Evolutionary conservation across 2,329 filamentous ascomycete genomes (phyloP).

Genomic region (Botrytis fragariae): DNA sequence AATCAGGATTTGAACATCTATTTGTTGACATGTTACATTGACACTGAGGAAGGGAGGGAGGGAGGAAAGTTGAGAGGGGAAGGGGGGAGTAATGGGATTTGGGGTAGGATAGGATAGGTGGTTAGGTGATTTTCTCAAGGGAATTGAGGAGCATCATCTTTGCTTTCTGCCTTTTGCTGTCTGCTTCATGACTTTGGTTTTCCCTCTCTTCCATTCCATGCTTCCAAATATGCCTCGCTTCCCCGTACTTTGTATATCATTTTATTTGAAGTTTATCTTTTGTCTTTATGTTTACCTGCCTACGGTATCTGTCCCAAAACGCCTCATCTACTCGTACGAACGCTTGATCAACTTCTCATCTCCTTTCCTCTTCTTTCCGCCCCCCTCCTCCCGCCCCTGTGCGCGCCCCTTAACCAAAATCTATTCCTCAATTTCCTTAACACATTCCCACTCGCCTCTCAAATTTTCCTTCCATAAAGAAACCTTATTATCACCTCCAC

Average conservation of each 20-base stretch:
- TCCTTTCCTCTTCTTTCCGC: too few species aligned
- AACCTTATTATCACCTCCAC: constrained; percentile 93
- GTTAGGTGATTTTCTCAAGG: too few species aligned
- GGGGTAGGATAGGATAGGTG: too few species aligned
- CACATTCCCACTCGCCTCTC: constrained; percentile 92
- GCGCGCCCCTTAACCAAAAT: background rate
- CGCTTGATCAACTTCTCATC: background rate
- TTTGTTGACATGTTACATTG: too few species aligned
- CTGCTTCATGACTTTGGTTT: too few species aligned
- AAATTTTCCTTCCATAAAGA: constrained; percentile 98
- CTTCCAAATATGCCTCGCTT: background rate
- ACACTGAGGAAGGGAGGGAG: background rate
- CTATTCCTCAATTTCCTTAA: constrained; percentile 93
- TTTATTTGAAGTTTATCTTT: background rate
- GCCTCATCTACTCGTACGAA: constrained; percentile 10
- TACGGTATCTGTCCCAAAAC: constrained; percentile 4
- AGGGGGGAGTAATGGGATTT: background rate
- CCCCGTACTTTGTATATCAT: background rate
- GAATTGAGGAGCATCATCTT: too few species aligned
- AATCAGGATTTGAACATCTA: too few species aligned
- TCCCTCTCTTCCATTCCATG: too few species aligned
- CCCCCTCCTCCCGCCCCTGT: background rate
- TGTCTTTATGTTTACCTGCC: background rate
- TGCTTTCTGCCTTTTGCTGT: too few species aligned
- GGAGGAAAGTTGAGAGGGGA: background rate